phyloP scores from a whole-genome alignment of 495 filamentous ascomycete genomes.

The Hypoxylon fuscum region DNA sequence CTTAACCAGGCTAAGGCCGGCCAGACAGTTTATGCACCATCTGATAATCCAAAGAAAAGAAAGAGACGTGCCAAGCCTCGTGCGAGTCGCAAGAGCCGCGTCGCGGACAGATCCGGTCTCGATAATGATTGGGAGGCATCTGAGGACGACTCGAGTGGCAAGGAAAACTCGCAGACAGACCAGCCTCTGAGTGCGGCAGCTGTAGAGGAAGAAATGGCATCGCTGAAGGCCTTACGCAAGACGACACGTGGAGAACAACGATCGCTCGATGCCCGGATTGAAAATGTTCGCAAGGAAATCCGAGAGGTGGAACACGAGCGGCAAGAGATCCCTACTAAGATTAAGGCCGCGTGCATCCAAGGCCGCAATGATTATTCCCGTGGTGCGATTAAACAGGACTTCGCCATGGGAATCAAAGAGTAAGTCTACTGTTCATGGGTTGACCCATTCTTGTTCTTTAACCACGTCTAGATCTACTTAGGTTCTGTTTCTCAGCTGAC shows the following conservation, averaged over 20 bases:
- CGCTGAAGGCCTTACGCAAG: constrained; percentile 44
- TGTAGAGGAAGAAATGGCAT: constrained; percentile 32
- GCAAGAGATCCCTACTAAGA: constrained; percentile 23
- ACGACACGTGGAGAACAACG: constrained; percentile 22
- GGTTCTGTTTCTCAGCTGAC: not conserved
- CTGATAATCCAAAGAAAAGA: constrained; percentile 44
- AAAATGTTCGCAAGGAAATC: constrained; percentile 13
- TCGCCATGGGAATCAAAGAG: constrained; percentile 66
- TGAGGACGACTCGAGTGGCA: constrained; percentile 39
- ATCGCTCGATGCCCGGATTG: constrained; percentile 20
- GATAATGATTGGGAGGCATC: constrained; percentile 23
- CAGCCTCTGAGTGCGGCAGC: constrained; percentile 35
- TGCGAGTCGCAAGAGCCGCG: constrained; percentile 34
- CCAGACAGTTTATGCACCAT: constrained; percentile 60
- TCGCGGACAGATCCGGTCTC: constrained; percentile 16
- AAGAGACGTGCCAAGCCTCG: constrained; percentile 33
- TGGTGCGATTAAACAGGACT: constrained; percentile 66
- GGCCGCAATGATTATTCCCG: constrained; percentile 67
- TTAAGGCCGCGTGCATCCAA: constrained; percentile 63
- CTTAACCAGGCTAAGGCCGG: constrained; percentile 55
- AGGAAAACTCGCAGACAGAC: constrained; percentile 40
- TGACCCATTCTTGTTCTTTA: not conserved
- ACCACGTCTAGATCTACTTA: not conserved
- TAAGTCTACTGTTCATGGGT: constrained; percentile 24
- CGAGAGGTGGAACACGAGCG: constrained; percentile 39